Evolutionary conservation across 371 early-diverging fungal genomes (phyloP), one percentile per base, ranked within the genome.

Genomic region (Phascolomyces articulosus): DNA sequence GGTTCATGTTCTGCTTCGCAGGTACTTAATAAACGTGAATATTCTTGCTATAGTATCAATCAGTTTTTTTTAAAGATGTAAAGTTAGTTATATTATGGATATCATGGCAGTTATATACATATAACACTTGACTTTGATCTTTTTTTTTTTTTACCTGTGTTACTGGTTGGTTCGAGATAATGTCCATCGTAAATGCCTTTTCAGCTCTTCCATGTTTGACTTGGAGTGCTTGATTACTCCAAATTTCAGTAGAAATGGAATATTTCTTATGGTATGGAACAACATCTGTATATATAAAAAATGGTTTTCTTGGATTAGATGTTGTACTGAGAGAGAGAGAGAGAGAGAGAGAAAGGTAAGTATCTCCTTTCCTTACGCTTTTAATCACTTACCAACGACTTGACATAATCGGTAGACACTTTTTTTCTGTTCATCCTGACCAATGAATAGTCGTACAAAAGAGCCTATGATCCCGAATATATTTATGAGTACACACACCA

Each of bases 131-230:
- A n/a, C n/a, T n/a, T n/a, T n/a, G n/a, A n/a, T n/a, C n/a, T n/a
- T n/a, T 34, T 34, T 9, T 20, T 51, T 8, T 51, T 18, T 23
- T 9, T 60, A 78, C 82, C 64, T 85, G 78, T n/a, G 87, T 89
- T 24, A 91, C 73, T 27, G 82, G 73, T 48, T 76, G 69, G 65
- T 93, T 93, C 9, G 93, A 93, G 11, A 93, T 70, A 34, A 86
- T 85, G 62, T 91, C 92, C 90, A 92, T 91, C 0, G 87, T 78
- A 58, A 91, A 93, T 11, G 69, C 78, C 49, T 82, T 85, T 55
- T 87, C 85, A 4, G 90, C 82, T 27, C 81, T 80, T 34, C 93
- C 94, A 65, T 91, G 91, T 55, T 82, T 82, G 27, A 91, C 72
- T 18, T 73, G 75, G 11, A 94, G 62, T 9, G 85, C 88, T 58